Evolutionary conservation across 208 protist genomes (phyloP).

Genomic region (Borovskyia barvae): DNA sequence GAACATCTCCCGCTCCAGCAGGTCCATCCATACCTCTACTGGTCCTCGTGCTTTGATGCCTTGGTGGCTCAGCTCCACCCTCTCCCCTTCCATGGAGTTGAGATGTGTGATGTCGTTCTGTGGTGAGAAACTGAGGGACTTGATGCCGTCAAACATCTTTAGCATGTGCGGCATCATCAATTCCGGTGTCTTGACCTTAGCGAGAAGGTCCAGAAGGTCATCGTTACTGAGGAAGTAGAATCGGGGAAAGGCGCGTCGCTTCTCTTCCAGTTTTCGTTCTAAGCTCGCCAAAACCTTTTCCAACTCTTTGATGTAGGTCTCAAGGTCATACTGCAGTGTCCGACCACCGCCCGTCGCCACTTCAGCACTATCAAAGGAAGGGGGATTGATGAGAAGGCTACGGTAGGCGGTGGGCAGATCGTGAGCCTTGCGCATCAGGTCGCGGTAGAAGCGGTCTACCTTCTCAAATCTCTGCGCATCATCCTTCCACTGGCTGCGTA

Average conservation of each 20-base stretch:
- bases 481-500: constrained; percentile 95
- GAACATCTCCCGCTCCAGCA: constrained; percentile 95
- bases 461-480: constrained; percentile 95
- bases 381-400: constrained; percentile 85
- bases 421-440: constrained; percentile 93
- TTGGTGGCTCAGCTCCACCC: constrained; percentile 90
- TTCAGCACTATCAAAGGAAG: constrained; percentile 63
- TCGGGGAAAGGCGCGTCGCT: constrained; percentile 94
- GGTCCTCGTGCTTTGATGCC: constrained; percentile 93
- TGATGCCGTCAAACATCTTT: constrained; percentile 98
- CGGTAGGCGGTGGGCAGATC: constrained; percentile 90
- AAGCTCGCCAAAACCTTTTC: constrained; percentile 94
- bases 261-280: constrained; percentile 96
- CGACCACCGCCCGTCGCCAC: constrained; percentile 27
- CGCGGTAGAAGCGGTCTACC: constrained; percentile 94
- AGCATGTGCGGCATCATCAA: constrained; percentile 97
- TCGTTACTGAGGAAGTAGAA: constrained; percentile 98
- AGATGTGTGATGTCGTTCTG: constrained; percentile 91
- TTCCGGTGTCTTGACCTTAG: constrained; percentile 96
- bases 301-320: constrained; percentile 91
- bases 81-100: constrained; percentile 90
- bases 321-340: constrained; percentile 80
- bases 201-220: constrained; percentile 98
- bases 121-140: constrained; percentile 74
- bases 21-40: constrained; percentile 96